Percentiles rank a stretch among this genome's conserved stretches.
These are phyloP conservation scores for Discostella stelligeroides DNA, from an alignment of 108 stramenopile species.

Conservation along the genomic window DNA sequence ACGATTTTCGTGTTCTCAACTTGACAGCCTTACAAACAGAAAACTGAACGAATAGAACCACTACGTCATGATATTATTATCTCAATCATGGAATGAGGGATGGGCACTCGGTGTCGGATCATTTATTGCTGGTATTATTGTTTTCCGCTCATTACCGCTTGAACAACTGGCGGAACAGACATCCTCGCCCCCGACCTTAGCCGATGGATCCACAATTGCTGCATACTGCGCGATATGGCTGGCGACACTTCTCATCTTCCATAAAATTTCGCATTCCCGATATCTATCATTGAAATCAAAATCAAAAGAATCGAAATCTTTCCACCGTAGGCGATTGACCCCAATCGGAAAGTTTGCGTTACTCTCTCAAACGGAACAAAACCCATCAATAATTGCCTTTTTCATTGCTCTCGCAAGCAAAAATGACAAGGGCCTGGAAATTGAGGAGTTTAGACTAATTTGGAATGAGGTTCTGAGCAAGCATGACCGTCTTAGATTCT, in stretches of 20 bases:
- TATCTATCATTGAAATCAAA: background rate
- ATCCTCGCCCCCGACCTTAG: background rate
- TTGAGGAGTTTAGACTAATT: constrained; percentile 15
- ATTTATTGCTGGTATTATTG: too few species aligned
- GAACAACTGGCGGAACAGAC: too few species aligned
- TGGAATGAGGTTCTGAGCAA: constrained; percentile 21
- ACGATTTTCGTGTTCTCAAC: too few species aligned
- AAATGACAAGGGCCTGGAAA: constrained; percentile 8
- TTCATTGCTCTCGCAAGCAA: constrained; percentile 29
- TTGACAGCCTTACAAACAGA: too few species aligned
- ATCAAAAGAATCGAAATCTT: background rate
- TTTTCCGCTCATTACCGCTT: too few species aligned
- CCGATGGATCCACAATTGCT: background rate
- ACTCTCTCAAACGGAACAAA: constrained; percentile 31
- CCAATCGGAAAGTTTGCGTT: constrained; percentile 35
- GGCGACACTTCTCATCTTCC: background rate
- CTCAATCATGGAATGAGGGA: too few species aligned
- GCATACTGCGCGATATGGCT: background rate
- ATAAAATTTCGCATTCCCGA: background rate
- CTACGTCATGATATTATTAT: too few species aligned
- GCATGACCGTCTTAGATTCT: constrained; percentile 24
- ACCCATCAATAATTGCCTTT: constrained; percentile 32
- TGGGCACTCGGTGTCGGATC: too few species aligned
- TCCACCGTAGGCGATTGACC: constrained; percentile 30
- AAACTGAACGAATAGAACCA: too few species aligned